Base-by-base conservation (phyloP, 805 yeast species). In the Spencermartinsiella europaea region DNA sequence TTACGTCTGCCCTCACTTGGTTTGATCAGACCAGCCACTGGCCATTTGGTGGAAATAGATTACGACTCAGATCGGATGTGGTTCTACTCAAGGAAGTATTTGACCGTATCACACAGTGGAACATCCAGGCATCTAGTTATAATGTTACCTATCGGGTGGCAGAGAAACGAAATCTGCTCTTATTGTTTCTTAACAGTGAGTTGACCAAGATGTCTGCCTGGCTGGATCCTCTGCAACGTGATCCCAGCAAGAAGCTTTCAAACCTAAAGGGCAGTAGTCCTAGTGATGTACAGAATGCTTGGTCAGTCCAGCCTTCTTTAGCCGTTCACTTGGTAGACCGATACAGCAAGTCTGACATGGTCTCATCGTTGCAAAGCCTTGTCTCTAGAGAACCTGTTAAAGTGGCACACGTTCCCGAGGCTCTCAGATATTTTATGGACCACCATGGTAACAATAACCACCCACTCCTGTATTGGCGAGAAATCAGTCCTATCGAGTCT, bases 11-110 rank as follows among this genome's bases (percentile, higher is more conserved):
- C 0, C 71, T 93, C 37, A 73, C 83, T 1, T 90, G 98, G 96
- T 93, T 88, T 61, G 72, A 71, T 20, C 73, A 69, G 39, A 71
- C 77, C 17, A 71, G 79, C 1, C 69, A 74, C 2, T 83, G 83
- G 69, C 96, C 98, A 14, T 89, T 75, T 67, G 98, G 99, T 2
- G 83, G 88, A 8, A 88, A 91, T 60, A 72, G 77, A 38, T 65
- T 86, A 51, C 80, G 80, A 60, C 79, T 81, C 42, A 81, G 80
- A 52, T 77, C 87, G 1, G 96, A 90, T 57, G 72, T 76, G 56
- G 69, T 73, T 3, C 65, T 82, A 42, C 68, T 91, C 53, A 68
- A 73, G 22, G 80, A 76, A 20, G 72, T 85, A 2, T 73, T 77
- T 3, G 54, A 59, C 51, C 59, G 53, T 34, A 61, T 63, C 50